phyloP scores from a whole-genome alignment of 345 rosid species.

The Odontarrhena argentea region DNA sequence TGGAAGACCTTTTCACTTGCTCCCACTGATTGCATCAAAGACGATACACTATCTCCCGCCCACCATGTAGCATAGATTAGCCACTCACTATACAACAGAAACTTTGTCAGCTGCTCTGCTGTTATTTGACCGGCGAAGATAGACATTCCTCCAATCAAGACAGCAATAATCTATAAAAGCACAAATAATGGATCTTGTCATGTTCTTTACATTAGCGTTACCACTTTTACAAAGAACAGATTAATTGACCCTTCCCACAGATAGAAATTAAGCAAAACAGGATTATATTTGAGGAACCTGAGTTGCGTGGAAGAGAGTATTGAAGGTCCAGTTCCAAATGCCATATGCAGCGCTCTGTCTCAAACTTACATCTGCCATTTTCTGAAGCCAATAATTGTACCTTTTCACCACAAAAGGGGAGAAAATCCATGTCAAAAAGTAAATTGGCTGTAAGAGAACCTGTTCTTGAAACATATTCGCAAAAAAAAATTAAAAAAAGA shows the following conservation, averaged over 20 bases:
- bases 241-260: not conserved
- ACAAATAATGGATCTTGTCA: slow-evolving; percentile 33
- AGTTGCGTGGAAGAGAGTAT: slow-evolving; percentile 87
- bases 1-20: slow-evolving; percentile 99
- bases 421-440: slow-evolving; percentile 31
- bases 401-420: slow-evolving; percentile 46
- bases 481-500: not conserved
- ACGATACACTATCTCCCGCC: slow-evolving; percentile 91
- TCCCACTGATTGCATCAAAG: slow-evolving; percentile 95
- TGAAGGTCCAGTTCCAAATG: slow-evolving; percentile 87
- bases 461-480: slow-evolving; percentile 25
- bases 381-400: slow-evolving; percentile 78
- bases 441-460: slow-evolving; percentile 22
- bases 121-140: slow-evolving; percentile 86
- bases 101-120: slow-evolving; percentile 93
- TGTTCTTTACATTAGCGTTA: slow-evolving; percentile 17
- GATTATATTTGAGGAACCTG: slow-evolving; percentile 56
- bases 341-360: slow-evolving; percentile 99
- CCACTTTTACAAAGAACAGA: slow-evolving; percentile 7
- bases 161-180: slow-evolving; percentile 71
- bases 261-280: slow-evolving; percentile 2
- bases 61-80: slow-evolving; percentile 96
- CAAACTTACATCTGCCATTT: slow-evolving; percentile 79
- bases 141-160: slow-evolving; percentile 84
- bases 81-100: slow-evolving; percentile 94